A percentile compares a stretch with the other conserved stretches of the same genome.
phyloP scores from a whole-genome alignment of 176 grass and related monocot genomes.

The Musa acuminata region DNA sequence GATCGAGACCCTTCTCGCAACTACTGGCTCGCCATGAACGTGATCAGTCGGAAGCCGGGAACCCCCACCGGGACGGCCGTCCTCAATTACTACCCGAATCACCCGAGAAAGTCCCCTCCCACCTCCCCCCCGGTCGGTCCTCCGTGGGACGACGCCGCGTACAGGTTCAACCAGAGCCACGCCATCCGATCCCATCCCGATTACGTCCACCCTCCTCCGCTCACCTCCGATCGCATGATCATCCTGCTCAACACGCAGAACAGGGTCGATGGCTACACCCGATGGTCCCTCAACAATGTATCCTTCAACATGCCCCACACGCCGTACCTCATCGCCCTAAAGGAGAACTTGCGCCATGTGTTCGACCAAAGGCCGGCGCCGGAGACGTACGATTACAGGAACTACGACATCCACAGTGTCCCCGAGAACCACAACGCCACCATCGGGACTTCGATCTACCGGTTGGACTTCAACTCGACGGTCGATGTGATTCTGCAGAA shows the following conservation, averaged over 20 bases:
- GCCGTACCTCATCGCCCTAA: conserved; percentile 58
- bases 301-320: conserved; percentile 55
- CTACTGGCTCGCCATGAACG: conserved; percentile 69
- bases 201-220: conserved; percentile 27
- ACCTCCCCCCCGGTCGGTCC: conserved; percentile 30
- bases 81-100: conserved; percentile 51
- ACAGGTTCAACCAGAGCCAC: conserved; percentile 40
- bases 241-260: conserved; percentile 75
- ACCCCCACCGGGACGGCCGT: conserved; percentile 50
- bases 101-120: conserved; percentile 11
- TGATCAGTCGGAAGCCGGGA: conserved; percentile 43
- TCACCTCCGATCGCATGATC: conserved; percentile 42
- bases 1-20: conserved; percentile 66
- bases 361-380: conserved; percentile 42
- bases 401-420: conserved; percentile 28
- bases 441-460: conserved; percentile 34
- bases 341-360: conserved; percentile 26
- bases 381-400: conserved; percentile 44
- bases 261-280: conserved; percentile 27
- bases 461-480: conserved; percentile 39
- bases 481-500: conserved; percentile 85
- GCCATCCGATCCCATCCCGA: conserved; percentile 45
- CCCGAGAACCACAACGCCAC: conserved; percentile 32
- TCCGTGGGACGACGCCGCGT: conserved; percentile 46
- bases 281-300: conserved; percentile 71